These are phyloP conservation scores for Termitomyces eurrhizus DNA, from an alignment of 768 basidiomycete genomes.

Conservation along the genomic window DNA sequence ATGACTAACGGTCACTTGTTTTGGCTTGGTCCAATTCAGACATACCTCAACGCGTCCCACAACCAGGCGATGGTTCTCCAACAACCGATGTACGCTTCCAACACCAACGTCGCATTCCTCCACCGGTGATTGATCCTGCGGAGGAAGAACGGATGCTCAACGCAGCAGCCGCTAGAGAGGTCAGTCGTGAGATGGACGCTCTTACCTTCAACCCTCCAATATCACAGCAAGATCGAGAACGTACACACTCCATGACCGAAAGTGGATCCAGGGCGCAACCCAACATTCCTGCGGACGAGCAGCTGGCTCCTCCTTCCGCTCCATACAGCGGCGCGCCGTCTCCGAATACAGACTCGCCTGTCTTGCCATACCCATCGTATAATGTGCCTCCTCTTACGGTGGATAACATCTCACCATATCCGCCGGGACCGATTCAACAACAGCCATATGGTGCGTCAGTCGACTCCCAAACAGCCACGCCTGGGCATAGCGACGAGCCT, in stretches of 20 bases:
- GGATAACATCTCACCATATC: neutral
- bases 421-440: slow-evolving; percentile 4
- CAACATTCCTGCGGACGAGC: slow-evolving; percentile 4
- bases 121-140: slow-evolving; percentile 33
- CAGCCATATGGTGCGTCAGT: slow-evolving; percentile 3
- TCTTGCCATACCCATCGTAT: slow-evolving; percentile 17
- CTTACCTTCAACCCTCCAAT: slow-evolving; percentile 33
- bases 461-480: neutral
- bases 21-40: neutral
- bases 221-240: slow-evolving; percentile 13
- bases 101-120: slow-evolving; percentile 29
- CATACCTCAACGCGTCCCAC: neutral
- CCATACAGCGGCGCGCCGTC: slow-evolving; percentile 36
- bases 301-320: slow-evolving; percentile 33
- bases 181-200: slow-evolving; percentile 61
- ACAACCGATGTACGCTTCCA: slow-evolving; percentile 12
- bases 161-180: slow-evolving; percentile 65
- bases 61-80: slow-evolving; percentile 5
- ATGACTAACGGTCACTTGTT: neutral
- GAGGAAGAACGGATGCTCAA: slow-evolving; percentile 54
- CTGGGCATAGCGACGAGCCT: neutral
- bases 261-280: neutral
- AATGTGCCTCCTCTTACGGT: slow-evolving; percentile 14
- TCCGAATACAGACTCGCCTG: slow-evolving; percentile 26
- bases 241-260: slow-evolving; percentile 16